phyloP scores from a whole-genome alignment of 176 grass and related monocot genomes.

The Musa troglodytarum region DNA sequence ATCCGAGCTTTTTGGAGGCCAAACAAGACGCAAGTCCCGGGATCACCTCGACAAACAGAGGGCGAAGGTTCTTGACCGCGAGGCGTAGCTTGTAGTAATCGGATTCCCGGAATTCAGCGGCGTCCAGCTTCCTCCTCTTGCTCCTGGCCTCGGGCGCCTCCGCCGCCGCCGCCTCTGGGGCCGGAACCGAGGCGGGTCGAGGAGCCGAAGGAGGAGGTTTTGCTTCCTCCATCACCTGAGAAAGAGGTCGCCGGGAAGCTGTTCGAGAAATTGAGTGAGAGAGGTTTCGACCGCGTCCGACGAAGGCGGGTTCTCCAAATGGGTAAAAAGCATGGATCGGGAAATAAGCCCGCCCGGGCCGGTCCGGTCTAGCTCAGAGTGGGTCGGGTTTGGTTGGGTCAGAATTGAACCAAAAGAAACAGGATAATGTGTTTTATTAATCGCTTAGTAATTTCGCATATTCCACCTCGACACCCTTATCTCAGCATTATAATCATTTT shows the following conservation, averaged over 20 bases:
- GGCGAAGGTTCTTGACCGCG: slow-evolving; percentile 31
- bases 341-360: no score
- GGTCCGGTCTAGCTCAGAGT: no score
- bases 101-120: slow-evolving; percentile 25
- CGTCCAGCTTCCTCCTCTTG: slow-evolving; percentile 34
- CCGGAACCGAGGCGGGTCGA: slow-evolving; percentile 8
- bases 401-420: no score
- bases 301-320: no score
- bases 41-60: slow-evolving; percentile 31
- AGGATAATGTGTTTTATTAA: no score
- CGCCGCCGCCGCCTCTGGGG: not conserved
- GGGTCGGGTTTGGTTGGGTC: no score
- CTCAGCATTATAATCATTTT: no score
- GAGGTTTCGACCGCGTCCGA: not conserved
- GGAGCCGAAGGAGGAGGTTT: slow-evolving; percentile 22
- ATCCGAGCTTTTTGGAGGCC: not conserved
- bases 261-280: not conserved
- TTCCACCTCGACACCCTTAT: no score
- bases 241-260: not conserved
- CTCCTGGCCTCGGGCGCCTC: slow-evolving; percentile 1
- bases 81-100: slow-evolving; percentile 34
- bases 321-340: no score
- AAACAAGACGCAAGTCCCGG: not conserved
- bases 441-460: no score
- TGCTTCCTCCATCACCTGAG: not conserved